Base-by-base conservation (phyloP, 1,139 yeast species). In the Kodamaea sp. region DNA sequence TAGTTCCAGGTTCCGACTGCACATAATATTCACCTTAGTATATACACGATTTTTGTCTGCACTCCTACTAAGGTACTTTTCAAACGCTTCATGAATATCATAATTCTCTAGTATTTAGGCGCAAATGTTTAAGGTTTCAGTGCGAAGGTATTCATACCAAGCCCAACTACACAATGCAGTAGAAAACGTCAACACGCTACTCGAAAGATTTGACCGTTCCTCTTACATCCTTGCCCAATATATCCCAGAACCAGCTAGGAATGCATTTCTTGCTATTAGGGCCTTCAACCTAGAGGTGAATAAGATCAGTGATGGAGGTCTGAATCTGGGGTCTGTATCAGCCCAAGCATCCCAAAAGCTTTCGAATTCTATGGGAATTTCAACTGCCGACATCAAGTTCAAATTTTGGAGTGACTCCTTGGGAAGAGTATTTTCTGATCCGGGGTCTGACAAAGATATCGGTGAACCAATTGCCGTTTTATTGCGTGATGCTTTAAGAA, bases 391-490 rank as follows among this genome's bases (percentile, higher is more conserved):
- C 43, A 53, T 80, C 48, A 78, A 78, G 50, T 75, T 80, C 56
- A 72, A 74, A 43, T 78, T 79, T 47, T 80, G 86, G 86, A 66
- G 76, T 40, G 84, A 79, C 43, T 58, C 69, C 42, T 37, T 80
- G 4, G 53, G 64, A 5, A 61, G 62, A 36, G 61, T 75, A 4
- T 74, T 70, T 41, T 49, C 63, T n/a, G 64, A 41, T n/a, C n/a
- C n/a, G n/a, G 47, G 58, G 24, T 59, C 67, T 5, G 63, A 64
- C 11, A 52, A 54, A 24, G 65, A 66, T 26, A 50, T 73, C 21
- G 75, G 78, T 3, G 92, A 85, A 50, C 94, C 95, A 0, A 74
- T 80, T n/a, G 76, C 78, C 1, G 61, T 83, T 24, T 58, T 86
- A 26, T 38, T 80, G 19, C 54, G 76, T 23, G 80, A 78, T 41